Percentiles rank a stretch among this genome's conserved stretches.
phyloP scores from a whole-genome alignment of 768 basidiomycete genomes.

The Lactifluus subvellereus region DNA sequence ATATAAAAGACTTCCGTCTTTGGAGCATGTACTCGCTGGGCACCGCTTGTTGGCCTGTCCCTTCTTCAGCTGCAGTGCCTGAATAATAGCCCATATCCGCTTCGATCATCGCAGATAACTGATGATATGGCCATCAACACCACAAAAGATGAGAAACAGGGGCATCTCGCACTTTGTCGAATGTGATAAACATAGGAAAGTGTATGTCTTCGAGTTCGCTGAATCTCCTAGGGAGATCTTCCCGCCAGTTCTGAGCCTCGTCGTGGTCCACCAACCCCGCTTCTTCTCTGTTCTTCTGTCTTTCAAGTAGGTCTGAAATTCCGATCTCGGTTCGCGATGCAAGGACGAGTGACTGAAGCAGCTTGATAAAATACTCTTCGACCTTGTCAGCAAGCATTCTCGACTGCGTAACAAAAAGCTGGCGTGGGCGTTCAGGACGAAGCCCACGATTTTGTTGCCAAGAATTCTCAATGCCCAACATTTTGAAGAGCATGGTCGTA shows the following conservation, averaged over 20 bases:
- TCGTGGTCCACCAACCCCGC: conserved; percentile 38
- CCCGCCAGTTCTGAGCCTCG: conserved; percentile 39
- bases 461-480: conserved; percentile 57
- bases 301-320: conserved; percentile 31
- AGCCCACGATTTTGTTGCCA: conserved; percentile 37
- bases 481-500: conserved; percentile 73
- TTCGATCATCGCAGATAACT: conserved; percentile 49
- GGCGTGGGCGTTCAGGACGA: conserved; percentile 42
- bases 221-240: conserved; percentile 45
- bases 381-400: conserved; percentile 62
- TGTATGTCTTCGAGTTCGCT: conserved; percentile 54
- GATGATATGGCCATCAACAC: background rate
- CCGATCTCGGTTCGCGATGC: conserved; percentile 36
- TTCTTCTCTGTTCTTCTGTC: conserved; percentile 21
- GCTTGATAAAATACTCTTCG: conserved; percentile 54
- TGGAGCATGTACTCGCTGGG: conserved; percentile 20
- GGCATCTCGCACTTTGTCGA: conserved; percentile 44
- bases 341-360: conserved; percentile 41
- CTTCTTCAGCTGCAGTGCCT: background rate
- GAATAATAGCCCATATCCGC: conserved; percentile 34
- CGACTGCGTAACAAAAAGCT: conserved; percentile 74
- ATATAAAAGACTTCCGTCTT: conserved; percentile 29
- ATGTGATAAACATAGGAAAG: conserved; percentile 68
- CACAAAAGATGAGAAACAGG: background rate
- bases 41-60: background rate